Evolutionary conservation across 768 basidiomycete species (phyloP).

Genomic region (Mycena amicta): DNA sequence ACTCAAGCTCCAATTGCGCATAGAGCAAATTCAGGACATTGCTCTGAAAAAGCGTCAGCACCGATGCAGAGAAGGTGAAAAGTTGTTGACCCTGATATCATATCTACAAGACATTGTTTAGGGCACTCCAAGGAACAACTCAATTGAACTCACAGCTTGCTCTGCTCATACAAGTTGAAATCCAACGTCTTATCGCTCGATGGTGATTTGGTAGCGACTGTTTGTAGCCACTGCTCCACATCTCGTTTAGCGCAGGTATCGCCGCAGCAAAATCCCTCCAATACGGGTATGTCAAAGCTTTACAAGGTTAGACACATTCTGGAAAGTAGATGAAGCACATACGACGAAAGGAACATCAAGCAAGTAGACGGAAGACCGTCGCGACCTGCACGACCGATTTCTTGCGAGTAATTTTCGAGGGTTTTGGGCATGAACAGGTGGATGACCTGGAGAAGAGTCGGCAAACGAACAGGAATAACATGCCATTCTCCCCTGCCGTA

Average conservation of each 20-base stretch:
- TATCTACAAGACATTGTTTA: constrained; percentile 28
- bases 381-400: constrained; percentile 47
- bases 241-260: constrained; percentile 46
- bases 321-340: neutral
- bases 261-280: constrained; percentile 52
- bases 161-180: constrained; percentile 45
- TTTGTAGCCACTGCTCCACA: constrained; percentile 43
- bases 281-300: constrained; percentile 41
- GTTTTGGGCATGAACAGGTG: constrained; percentile 49
- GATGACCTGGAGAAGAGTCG: constrained; percentile 31
- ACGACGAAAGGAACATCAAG: constrained; percentile 40
- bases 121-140: neutral
- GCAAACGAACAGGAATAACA: neutral
- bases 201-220: constrained; percentile 38
- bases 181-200: constrained; percentile 39
- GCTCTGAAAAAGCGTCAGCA: constrained; percentile 25
- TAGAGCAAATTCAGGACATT: constrained; percentile 48
- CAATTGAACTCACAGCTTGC: constrained; percentile 33
- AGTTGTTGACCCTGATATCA: constrained; percentile 33
- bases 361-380: constrained; percentile 47
- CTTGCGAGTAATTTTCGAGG: constrained; percentile 48
- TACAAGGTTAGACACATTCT: neutral
- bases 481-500: constrained; percentile 32
- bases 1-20: constrained; percentile 51
- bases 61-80: neutral